These are phyloP conservation scores for Omphalea diandra DNA, from an alignment of 441 rosid genomes.

Conservation along the genomic window DNA sequence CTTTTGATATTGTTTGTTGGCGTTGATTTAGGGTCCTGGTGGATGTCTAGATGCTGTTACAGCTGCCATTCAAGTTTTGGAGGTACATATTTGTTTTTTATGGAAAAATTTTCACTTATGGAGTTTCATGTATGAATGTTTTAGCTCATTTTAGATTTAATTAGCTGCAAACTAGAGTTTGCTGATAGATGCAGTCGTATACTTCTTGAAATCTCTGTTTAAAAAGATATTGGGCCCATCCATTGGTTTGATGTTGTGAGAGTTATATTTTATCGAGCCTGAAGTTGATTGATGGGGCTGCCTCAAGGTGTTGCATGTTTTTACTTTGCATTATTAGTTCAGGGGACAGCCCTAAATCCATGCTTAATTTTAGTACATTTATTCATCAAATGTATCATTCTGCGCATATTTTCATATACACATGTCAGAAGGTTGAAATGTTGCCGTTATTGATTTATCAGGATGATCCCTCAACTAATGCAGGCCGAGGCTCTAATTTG, in stretches of 20 bases:
- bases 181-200: background rate
- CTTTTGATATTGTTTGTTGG: background rate
- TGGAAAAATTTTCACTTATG: background rate
- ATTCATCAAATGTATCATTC: background rate
- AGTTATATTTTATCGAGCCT: slow-evolving; percentile 14
- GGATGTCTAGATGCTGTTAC: slow-evolving; percentile 75
- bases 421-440: background rate
- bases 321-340: slow-evolving; percentile 1
- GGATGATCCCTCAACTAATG: slow-evolving; percentile 91
- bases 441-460: slow-evolving; percentile 21
- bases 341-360: background rate
- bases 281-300: background rate
- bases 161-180: background rate
- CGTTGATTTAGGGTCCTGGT: slow-evolving; percentile 53
- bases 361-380: background rate
- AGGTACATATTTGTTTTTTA: slow-evolving; percentile 41
- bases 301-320: background rate
- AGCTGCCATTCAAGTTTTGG: slow-evolving; percentile 82
- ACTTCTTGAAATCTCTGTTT: background rate
- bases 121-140: background rate
- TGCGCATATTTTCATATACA: background rate
- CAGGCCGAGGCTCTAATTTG: slow-evolving; percentile 93
- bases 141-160: background rate
- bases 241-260: background rate
- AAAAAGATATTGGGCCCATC: background rate